Evolutionary conservation across 2,329 filamentous ascomycete genomes (phyloP).

Genomic region (Penicillium sp.): DNA sequence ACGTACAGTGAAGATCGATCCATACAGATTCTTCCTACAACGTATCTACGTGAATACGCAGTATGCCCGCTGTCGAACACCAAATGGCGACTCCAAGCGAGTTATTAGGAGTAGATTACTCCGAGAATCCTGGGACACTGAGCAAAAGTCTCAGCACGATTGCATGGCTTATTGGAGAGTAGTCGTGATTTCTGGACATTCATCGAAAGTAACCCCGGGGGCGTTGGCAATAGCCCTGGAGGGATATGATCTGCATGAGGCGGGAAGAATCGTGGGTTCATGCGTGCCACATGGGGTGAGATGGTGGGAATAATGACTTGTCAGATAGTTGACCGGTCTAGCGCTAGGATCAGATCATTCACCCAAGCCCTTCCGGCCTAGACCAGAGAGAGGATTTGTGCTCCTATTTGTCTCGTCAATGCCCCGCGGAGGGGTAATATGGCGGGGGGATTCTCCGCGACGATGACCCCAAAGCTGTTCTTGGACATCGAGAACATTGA

Average conservation of each 20-base stretch:
- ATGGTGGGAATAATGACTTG: not conserved
- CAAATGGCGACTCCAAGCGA: not conserved
- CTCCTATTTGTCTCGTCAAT: not conserved
- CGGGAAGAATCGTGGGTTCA: not conserved
- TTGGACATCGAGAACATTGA: not conserved
- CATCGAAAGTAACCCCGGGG: not conserved
- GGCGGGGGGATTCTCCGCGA: not conserved
- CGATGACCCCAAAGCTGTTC: not conserved
- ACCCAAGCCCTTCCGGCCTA: not conserved
- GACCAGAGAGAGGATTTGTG: not conserved
- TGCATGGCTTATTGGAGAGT: not conserved
- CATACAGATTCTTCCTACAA: not conserved
- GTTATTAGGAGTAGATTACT: not conserved
- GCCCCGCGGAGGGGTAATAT: not conserved
- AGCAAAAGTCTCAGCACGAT: not conserved
- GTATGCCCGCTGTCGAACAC: no score
- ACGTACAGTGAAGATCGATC: no score
- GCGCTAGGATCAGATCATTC: not conserved
- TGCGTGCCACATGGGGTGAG: not conserved
- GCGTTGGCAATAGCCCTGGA: not conserved
- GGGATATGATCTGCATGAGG: not conserved
- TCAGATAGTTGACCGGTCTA: not conserved
- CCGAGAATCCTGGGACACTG: not conserved
- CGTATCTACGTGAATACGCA: no score
- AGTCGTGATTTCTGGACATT: not conserved